A percentile compares a stretch with the other conserved stretches of the same genome.
These are phyloP conservation scores for Sarocladium oryzae DNA, from an alignment of 2,329 filamentous ascomycete species.

Conservation along the genomic window DNA sequence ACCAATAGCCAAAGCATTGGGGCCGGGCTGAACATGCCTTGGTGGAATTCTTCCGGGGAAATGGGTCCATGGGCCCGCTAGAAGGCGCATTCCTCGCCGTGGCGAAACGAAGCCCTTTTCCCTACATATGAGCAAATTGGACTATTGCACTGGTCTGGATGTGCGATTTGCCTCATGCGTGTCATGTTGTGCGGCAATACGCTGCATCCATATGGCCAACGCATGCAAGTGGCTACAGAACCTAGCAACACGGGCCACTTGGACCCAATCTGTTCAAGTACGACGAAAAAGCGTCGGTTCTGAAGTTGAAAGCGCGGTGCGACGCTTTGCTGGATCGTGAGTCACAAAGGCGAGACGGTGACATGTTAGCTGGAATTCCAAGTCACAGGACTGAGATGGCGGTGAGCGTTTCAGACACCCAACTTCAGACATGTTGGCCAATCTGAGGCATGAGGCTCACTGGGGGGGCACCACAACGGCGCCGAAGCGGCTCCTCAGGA, in stretches of 20 bases:
- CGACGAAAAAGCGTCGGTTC: not conserved
- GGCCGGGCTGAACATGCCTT: not conserved
- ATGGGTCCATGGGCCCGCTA: not conserved
- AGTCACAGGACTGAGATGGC: constrained; percentile 4
- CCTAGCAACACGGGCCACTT: not conserved
- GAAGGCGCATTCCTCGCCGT: not conserved
- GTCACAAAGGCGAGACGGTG: not conserved
- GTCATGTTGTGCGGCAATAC: constrained; percentile 1
- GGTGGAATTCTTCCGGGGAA: not conserved
- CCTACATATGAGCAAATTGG: not conserved
- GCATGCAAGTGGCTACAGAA: not conserved
- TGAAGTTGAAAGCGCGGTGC: not conserved
- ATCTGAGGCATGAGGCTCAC: constrained; percentile 6
- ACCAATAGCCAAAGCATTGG: no score
- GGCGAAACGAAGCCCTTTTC: not conserved
- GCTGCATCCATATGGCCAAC: not conserved
- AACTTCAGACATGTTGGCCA: not conserved
- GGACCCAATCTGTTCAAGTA: not conserved
- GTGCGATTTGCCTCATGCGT: constrained; percentile 1
- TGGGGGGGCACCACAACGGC: not conserved
- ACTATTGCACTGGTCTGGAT: not conserved
- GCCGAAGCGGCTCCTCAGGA: constrained; percentile 2
- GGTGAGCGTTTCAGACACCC: constrained; percentile 7
- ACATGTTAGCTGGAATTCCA: not conserved
- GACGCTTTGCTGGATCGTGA: not conserved